Percentiles rank a stretch among this genome's conserved stretches.
Conservation (phyloP, 2,329 filamentous ascomycete genomes). For the Penicillium sp. region DNA sequence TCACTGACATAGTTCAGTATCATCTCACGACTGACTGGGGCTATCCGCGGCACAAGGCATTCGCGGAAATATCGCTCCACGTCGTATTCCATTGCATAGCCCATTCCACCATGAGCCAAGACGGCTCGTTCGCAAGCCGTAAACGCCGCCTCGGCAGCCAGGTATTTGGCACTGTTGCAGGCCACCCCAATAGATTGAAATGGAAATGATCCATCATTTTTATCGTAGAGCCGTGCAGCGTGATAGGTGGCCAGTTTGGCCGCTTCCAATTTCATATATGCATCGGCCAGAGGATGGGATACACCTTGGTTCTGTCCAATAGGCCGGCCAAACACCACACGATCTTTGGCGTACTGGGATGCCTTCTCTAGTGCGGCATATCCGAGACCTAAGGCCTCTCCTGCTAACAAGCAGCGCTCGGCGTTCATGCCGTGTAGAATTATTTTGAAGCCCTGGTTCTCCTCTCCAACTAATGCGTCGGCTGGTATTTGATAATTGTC, state of each 20-base stretch:
- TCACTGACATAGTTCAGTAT: slow-evolving; percentile 47
- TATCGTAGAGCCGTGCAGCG: slow-evolving; percentile 58
- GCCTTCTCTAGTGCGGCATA: slow-evolving; percentile 68
- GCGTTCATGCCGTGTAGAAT: slow-evolving; percentile 79
- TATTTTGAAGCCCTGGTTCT: slow-evolving; percentile 76
- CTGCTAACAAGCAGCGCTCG: slow-evolving; percentile 71
- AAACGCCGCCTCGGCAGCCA: slow-evolving; percentile 60
- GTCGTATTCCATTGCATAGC: slow-evolving; percentile 62
- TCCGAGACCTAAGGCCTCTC: slow-evolving; percentile 75
- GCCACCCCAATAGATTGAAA: slow-evolving; percentile 61
- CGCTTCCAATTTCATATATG: slow-evolving; percentile 61
- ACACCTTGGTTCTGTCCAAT: slow-evolving; percentile 62
- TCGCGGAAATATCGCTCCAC: slow-evolving; percentile 61
- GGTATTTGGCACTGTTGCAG: slow-evolving; percentile 68
- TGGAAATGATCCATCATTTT: slow-evolving; percentile 51
- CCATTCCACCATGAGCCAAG: slow-evolving; percentile 60
- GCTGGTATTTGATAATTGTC: slow-evolving; percentile 69
- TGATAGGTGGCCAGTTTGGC: slow-evolving; percentile 62
- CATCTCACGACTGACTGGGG: slow-evolving; percentile 56
- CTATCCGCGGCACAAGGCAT: slow-evolving; percentile 58
- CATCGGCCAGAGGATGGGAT: slow-evolving; percentile 57
- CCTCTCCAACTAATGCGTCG: slow-evolving; percentile 65
- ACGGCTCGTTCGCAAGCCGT: slow-evolving; percentile 58
- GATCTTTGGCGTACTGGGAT: slow-evolving; percentile 62
- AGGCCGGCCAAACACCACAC: slow-evolving; percentile 58